These are phyloP conservation scores for Deuterostichococcus epilithicus DNA, from an alignment of 139 green algal genomes.

Conservation along the genomic window DNA sequence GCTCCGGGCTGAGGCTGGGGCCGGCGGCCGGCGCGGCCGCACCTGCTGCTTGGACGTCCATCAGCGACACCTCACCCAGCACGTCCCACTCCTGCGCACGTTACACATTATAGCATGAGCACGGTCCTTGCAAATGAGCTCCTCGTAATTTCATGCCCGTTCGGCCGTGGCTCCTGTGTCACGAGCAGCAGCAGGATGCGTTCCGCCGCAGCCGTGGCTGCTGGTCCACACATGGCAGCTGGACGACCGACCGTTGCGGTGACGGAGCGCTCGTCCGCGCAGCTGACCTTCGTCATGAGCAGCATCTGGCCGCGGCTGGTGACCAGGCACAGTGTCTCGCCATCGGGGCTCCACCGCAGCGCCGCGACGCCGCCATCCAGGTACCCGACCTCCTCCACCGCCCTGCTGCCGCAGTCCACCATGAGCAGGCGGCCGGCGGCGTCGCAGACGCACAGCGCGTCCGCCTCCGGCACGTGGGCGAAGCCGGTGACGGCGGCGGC, in stretches of 20 bases:
- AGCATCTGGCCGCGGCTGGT: conserved; percentile 56
- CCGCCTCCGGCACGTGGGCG: conserved; percentile 43
- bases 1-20: background rate
- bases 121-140: too few species aligned
- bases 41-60: background rate
- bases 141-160: too few species aligned
- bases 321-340: conserved; percentile 68
- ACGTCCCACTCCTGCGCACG: conserved; percentile 48
- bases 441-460: conserved; percentile 47
- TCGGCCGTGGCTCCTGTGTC: too few species aligned
- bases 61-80: conserved; percentile 31
- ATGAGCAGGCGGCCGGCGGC: conserved; percentile 56
- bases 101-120: too few species aligned
- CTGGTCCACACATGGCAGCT: background rate
- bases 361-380: conserved; percentile 61
- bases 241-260: background rate
- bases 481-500: conserved; percentile 14
- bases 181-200: too few species aligned
- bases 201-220: too few species aligned
- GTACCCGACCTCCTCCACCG: conserved; percentile 37
- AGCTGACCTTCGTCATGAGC: conserved; percentile 64
- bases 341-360: conserved; percentile 74
- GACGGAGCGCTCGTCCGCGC: too few species aligned
- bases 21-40: background rate
- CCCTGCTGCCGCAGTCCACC: conserved; percentile 21